Conservation (phyloP, 2,329 filamentous ascomycete species). For the Harringtonia lauricola region DNA sequence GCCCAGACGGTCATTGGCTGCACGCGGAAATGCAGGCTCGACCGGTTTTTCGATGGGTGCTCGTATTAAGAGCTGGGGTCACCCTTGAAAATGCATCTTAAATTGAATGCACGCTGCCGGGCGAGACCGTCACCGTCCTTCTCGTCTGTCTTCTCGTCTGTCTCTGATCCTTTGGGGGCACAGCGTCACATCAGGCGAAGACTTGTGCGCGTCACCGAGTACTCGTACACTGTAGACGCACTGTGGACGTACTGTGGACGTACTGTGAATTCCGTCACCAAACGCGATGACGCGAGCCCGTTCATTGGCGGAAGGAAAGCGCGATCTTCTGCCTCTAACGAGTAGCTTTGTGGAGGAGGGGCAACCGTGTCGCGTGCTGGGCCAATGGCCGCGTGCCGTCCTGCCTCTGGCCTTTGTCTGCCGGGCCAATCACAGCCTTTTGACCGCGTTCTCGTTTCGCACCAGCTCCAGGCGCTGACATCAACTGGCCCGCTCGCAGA, state of each 20-base stretch:
- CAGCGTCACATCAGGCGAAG: too few relatives aligned
- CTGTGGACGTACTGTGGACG: too few relatives aligned
- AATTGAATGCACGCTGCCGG: too few relatives aligned
- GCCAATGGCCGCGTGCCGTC: conserved; percentile 11
- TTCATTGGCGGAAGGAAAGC: conserved; percentile 1
- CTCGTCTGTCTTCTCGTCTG: not conserved
- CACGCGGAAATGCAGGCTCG: too few relatives aligned
- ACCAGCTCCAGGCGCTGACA: not conserved
- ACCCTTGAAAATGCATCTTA: too few relatives aligned
- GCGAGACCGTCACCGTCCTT: too few relatives aligned
- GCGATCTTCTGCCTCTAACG: not conserved
- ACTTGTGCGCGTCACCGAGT: not conserved
- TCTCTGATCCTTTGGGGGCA: not conserved
- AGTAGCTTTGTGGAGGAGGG: not conserved
- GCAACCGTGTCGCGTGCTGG: conserved; percentile 10
- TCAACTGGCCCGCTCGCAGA: not conserved
- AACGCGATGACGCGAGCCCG: conserved; percentile 9
- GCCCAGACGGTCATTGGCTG: conserved; percentile 1
- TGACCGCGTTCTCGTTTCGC: not conserved
- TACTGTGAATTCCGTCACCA: not conserved
- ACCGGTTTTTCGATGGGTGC: too few relatives aligned
- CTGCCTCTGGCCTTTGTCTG: not conserved
- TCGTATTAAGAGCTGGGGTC: too few relatives aligned
- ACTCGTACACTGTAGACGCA: not conserved
- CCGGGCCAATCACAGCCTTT: not conserved